Conservation (phyloP, 768 basidiomycete genomes). For the Kwoniella newhampshirensis region DNA sequence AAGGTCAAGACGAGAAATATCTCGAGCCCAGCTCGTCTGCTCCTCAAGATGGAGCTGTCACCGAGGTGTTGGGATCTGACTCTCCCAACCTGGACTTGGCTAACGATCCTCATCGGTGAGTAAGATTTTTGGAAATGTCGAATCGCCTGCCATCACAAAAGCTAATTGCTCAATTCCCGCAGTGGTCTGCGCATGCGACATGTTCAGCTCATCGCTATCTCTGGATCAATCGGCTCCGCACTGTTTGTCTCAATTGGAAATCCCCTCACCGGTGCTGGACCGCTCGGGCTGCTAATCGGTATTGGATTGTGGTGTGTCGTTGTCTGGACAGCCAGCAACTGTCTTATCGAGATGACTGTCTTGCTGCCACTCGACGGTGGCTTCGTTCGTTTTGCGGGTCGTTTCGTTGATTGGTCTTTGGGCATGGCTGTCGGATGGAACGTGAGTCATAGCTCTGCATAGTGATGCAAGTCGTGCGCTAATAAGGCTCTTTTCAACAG, state of each 20-base stretch:
- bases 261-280: conserved; percentile 27
- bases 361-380: conserved; percentile 32
- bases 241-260: conserved; percentile 32
- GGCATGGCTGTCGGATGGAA: conserved; percentile 42
- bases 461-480: background rate
- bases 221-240: conserved; percentile 34
- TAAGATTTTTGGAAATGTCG: no score
- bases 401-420: conserved; percentile 29
- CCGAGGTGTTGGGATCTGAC: conserved; percentile 3
- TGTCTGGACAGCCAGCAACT: conserved; percentile 24
- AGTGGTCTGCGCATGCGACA: conserved; percentile 37
- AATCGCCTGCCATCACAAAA: background rate
- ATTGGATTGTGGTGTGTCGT: conserved; percentile 21
- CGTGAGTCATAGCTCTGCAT: conserved; percentile 14
- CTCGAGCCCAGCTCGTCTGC: background rate
- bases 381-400: conserved; percentile 26
- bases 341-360: conserved; percentile 32
- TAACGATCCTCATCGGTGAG: conserved; percentile 22
- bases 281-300: conserved; percentile 33
- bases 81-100: conserved; percentile 3
- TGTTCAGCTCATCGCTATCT: conserved; percentile 41
- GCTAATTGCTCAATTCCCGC: background rate
- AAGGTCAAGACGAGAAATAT: conserved; percentile 13
- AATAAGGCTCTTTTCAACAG: conserved; percentile 7
- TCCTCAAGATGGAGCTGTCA: conserved; percentile 3